Evolutionary conservation across 441 rosid genomes (phyloP), one percentile per base, ranked within the genome.

Genomic region (Gossypium schwendimanii): DNA sequence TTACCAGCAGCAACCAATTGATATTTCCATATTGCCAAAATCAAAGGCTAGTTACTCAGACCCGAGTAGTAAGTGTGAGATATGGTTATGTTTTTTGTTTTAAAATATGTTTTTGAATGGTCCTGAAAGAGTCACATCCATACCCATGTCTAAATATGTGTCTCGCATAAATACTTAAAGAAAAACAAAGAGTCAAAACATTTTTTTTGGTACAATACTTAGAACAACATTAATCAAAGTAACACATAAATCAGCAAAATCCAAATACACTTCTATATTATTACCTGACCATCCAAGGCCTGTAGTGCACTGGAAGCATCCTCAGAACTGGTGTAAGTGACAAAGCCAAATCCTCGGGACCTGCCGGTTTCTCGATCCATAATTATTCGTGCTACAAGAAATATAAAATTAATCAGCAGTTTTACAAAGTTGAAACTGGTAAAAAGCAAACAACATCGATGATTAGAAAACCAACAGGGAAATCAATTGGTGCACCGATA

Each of bases 211-310:
- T 0, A 28, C 6, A 28, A 28, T 1, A 20, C 24, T 20, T 9
- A 1, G 12, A 54, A 11, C 20, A 54, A 8, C 59, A 54, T 54
- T 2, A 24, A 54, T 18, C 14, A 1, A 54, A 54, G 59, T 2
- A 54, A 31, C 6, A 12, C 44, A n/a, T 47, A 14, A 53, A 44
- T 24, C 39, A 15, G 8, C 8, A 54, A 18, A 18, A 26, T 6
- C 52, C 6, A 17, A 6, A 69, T 31, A 15, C 68, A 61, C 36
- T 20, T 33, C 20, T 18, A 54, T 20, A 57, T 36, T 2, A 9
- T 76, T 84, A 94, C 99, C 97, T 84, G 88, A 36, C 98, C 99
- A 83, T 94, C 97, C 89, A 92, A 78, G 69, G 97, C 99, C 80
- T 94, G 97, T 62, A 92, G 79, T 75, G 99, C 97, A 84, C 86